These are phyloP conservation scores for Sphagnum magellanicum DNA, from an alignment of 228 moss, liverwort and hornwort genomes.

Conservation along the genomic window DNA sequence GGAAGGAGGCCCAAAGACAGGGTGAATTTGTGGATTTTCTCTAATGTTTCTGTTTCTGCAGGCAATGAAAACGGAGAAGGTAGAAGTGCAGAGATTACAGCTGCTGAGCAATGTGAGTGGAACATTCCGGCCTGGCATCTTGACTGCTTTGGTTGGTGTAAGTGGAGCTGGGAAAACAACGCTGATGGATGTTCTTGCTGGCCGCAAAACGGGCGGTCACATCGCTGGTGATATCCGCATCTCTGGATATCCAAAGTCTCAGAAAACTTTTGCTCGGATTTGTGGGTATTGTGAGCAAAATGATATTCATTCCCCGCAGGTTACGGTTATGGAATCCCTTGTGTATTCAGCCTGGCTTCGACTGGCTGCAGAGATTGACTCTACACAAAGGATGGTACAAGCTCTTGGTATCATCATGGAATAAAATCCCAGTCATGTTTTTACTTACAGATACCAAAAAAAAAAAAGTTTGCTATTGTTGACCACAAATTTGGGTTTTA, in stretches of 20 bases:
- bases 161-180: constrained; percentile 62
- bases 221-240: constrained; percentile 43
- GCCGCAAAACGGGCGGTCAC: constrained; percentile 49
- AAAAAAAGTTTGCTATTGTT: no score
- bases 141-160: constrained; percentile 49
- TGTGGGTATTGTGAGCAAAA: constrained; percentile 57
- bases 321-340: constrained; percentile 50
- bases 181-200: constrained; percentile 55
- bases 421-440: no score
- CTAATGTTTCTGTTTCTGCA: constrained; percentile 1
- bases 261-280: constrained; percentile 42
- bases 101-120: constrained; percentile 45
- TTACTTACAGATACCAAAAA: no score
- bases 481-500: no score
- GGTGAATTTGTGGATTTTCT: no score
- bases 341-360: constrained; percentile 62
- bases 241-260: constrained; percentile 32
- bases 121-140: constrained; percentile 44
- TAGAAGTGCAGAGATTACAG: constrained; percentile 35
- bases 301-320: constrained; percentile 49
- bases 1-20: no score
- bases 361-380: constrained; percentile 29
- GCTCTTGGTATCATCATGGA: no score
- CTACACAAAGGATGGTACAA: constrained; percentile 31
- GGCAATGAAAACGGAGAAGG: constrained; percentile 43